Evolutionary conservation across 2,329 filamentous ascomycete species (phyloP), one percentile per base, ranked within the genome.

Genomic region (Didymella sp.): DNA sequence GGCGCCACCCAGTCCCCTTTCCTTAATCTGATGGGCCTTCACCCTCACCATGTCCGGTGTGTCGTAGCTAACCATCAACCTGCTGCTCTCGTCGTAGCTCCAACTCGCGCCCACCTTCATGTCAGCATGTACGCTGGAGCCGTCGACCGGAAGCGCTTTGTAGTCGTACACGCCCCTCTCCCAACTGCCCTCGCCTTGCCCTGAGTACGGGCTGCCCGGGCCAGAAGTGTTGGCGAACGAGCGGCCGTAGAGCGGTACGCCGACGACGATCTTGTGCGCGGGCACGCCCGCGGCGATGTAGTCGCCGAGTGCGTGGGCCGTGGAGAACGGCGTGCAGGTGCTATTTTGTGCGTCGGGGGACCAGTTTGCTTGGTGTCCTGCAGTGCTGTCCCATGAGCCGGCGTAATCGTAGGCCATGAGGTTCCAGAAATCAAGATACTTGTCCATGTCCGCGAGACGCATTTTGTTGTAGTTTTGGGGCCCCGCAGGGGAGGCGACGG

Each of bases 351-450:
- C 3, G 19, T 47, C 51, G 1, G 43, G 43, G 27, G 69, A 47
- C 51, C 58, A 68, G 61, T 75, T 76, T 9, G 73, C 73, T 27
- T 72, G 59, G 51, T 76, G 73, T 17, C 74, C 73, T 3, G 74
- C 62, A 24, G 62, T 61, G 4, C 63, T 44, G 59, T 75, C 72
- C 73, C 73, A 76, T 1, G 69, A 72, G 8, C 74, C 74, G 12
- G 74, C 66, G 57, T 87, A 96, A 77, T 96, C 92, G 76, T 96
- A 96, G 1, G 90, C 89, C 92, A 96, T 96, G 38, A 92, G 76
- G 62, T 84, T 83, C 77, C 79, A 83, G 73, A 83, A 82, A 62
- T 82, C 79, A 37, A 83, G 74, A 45, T 80, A 76, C 15, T 69
- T 40, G 63, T 81, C 75, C 80, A 84, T 83, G 15, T 70, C 73